Conservation (phyloP, 257 asterid genomes). For the Jaltomata sinuosa region DNA sequence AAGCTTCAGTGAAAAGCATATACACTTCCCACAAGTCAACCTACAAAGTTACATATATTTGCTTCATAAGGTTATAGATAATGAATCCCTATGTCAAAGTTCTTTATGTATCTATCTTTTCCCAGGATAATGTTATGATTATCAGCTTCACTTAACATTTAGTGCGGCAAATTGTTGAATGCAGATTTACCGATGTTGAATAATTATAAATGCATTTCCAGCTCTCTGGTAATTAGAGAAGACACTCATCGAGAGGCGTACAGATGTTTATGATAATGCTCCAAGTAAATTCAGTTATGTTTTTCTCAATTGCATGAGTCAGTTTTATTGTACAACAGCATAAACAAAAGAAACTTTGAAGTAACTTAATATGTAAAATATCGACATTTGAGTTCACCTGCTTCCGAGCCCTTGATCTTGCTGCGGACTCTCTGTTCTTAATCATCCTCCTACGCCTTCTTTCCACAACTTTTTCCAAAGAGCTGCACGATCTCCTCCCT, state of each 20-base stretch:
- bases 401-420: conserved; percentile 49
- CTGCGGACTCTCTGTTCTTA: conserved; percentile 44
- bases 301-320: neutral
- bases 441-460: conserved; percentile 46
- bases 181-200: neutral
- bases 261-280: neutral
- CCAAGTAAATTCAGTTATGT: neutral
- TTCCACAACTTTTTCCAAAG: conserved; percentile 44
- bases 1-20: neutral
- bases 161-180: neutral
- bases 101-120: neutral
- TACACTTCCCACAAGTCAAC: neutral
- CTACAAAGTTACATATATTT: neutral
- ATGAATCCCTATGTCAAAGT: neutral
- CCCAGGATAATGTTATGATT: neutral
- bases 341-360: neutral
- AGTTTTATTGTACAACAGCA: neutral
- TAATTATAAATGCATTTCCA: neutral
- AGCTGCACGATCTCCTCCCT: conserved; percentile 27
- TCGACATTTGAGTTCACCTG: conserved; percentile 40
- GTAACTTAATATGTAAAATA: neutral
- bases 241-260: neutral
- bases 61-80: neutral
- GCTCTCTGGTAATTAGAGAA: neutral
- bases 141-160: neutral